Evolutionary conservation across 1,284 basidiomycete species (phyloP).

Genomic region (Exobasidium cylindrosporum): DNA sequence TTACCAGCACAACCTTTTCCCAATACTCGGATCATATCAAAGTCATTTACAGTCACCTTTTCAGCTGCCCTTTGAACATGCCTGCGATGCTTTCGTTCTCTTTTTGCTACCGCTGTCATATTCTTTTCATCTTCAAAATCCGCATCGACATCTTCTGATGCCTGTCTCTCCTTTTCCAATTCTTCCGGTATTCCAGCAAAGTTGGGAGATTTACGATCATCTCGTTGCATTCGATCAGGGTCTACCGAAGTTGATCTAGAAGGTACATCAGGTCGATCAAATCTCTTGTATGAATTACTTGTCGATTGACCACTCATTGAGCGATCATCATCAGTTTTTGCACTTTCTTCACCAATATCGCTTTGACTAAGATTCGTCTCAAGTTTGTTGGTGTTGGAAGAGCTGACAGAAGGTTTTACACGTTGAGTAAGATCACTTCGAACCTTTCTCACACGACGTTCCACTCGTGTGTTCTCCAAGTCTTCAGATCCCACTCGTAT

Average conservation of each 20-base stretch:
- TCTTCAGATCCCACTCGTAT: constrained; percentile 78
- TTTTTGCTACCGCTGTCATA: constrained; percentile 22
- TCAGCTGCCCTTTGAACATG: constrained; percentile 19
- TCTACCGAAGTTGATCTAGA: constrained; percentile 25
- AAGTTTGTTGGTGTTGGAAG: constrained; percentile 42
- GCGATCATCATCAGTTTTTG: constrained; percentile 35
- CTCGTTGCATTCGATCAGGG: neutral
- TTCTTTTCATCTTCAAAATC: neutral
- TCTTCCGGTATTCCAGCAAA: constrained; percentile 44
- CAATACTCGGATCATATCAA: constrained; percentile 90
- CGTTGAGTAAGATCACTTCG: constrained; percentile 63
- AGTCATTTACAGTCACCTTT: constrained; percentile 68
- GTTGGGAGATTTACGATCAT: constrained; percentile 23
- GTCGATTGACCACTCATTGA: constrained; percentile 17
- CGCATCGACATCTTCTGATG: constrained; percentile 11
- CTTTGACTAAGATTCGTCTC: constrained; percentile 31
- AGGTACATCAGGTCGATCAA: constrained; percentile 14
- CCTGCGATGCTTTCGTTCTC: constrained; percentile 52
- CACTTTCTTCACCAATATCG: constrained; percentile 37
- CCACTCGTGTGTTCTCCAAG: constrained; percentile 76
- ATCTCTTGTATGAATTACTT: constrained; percentile 8
- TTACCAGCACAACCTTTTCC: constrained; percentile 96
- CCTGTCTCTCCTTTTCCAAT: constrained; percentile 21
- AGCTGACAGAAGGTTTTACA: constrained; percentile 36
- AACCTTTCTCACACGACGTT: constrained; percentile 80